Evolutionary conservation across 768 basidiomycete species (phyloP), one percentile per base, ranked within the genome.

Genomic region (Sarcodon aspratus): DNA sequence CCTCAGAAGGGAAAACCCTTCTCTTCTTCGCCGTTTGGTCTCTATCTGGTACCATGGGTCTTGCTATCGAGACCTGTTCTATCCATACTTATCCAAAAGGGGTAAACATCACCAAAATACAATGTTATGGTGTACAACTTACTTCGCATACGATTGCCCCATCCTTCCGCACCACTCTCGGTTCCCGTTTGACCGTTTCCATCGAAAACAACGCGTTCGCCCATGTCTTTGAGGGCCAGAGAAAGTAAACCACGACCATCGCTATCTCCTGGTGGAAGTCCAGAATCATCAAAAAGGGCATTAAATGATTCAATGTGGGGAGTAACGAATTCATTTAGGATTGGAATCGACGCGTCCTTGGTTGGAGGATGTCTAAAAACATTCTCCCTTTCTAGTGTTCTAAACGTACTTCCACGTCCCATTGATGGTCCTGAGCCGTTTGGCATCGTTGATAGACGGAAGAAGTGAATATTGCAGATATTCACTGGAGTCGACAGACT

Each of bases 281-380:
- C 85, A 47, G 85, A 82, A 63, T 95, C 92, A 59, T 97, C 94
- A 63, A 97, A 94, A 27, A 99, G 75, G 12, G 91, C 83, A 65
- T 98, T 95, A 74, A 99, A 98, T 36, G 89, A 92, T 63, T 97
- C 87, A 53, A 98, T 79, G 62, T 97, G 94, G 6, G 96, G 95
- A 18, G 79, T 70, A 48, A 97, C 91, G 58, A 97, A 89, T 66
- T 95, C 89, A 56, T 96, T 90, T 52, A 98, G 73, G 47, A 87
- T 86, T 15, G 80, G 79, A 54, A 88, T 79, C 10, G 81, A 79
- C 18, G 85, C 76, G 17, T 77, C 78, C 37, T 76, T 66, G 55
- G 73, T 72, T 27, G 85, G 73, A 0, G 95, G 96, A 50, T 80
- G 72, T 63, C 76, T 74, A 67, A 96, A 96, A 4, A 72, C 63